Evolutionary conservation across 257 asterid species (phyloP), one percentile per base, ranked within the genome.

Genomic region (Osmanthus fragrans): DNA sequence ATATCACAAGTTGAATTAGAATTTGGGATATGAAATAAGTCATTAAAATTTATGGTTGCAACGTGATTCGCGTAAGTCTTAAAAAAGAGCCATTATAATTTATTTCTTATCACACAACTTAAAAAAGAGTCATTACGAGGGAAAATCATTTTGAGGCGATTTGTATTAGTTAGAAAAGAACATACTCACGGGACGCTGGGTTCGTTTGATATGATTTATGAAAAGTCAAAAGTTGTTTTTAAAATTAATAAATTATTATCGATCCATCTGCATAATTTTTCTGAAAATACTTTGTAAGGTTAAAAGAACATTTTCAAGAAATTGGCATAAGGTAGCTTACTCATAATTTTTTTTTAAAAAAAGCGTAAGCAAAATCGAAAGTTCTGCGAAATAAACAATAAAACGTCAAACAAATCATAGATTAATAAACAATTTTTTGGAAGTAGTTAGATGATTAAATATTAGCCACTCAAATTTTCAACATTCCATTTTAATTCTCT

Each of bases 71-170:
- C 49, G 74, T 27, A 29, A 58, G 76, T 72, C 77, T 27, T 13
- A 37, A 32, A 63, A 69, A 80, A 77, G 39, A 70, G 82, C 78
- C 80, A 70, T 75, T 9, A n/a, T 51, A 60, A 60, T 23, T 60
- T 60, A 60, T 77, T 66, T 21, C 40, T 40, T 65, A 65, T 32
- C 29, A 0, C 15, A 27, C 49, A 73, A 36, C 77, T 19, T 54
- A 19, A 19, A 54, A 71, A 74, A 70, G 67, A 74, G 80, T 51
- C 80, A 71, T 36, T 60, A 19, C 19, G 3, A 54, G 27, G 63
- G 5, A 51, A 51, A 51, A 19, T 54, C 64, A 2, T 19, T 54
- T 1, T 33, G 73, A 77, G 70, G 69, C 66, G 67, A 21, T 66
- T 76, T 37, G 40, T 40, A 64, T 40, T 25, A 64, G 37, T 39